These are phyloP conservation scores for Cardamine chenopodiifolia DNA, from an alignment of 345 rosid genomes.

Conservation along the genomic window DNA sequence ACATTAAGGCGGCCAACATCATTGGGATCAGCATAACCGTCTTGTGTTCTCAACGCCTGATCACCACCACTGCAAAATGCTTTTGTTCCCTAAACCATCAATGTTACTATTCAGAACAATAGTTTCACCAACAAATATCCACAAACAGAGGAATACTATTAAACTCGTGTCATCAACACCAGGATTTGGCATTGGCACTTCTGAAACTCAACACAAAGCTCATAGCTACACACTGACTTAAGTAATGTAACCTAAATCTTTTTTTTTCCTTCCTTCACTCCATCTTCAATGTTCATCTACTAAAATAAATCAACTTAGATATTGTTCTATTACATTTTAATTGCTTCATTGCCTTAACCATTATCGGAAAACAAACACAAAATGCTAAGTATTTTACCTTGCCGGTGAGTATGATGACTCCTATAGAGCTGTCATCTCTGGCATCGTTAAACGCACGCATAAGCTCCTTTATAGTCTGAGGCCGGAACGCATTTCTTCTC, in stretches of 20 bases:
- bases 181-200: neutral
- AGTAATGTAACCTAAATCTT: neutral
- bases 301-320: too few relatives aligned
- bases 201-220: slow-evolving; percentile 4
- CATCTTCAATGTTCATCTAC: too few relatives aligned
- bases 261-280: too few relatives aligned
- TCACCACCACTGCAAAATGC: slow-evolving; percentile 98
- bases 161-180: neutral
- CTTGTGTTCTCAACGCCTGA: slow-evolving; percentile 69
- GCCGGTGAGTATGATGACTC: slow-evolving; percentile 87
- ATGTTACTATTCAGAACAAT: slow-evolving; percentile 12
- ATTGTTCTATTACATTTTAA: neutral
- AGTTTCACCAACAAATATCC: neutral
- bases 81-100: slow-evolving; percentile 65
- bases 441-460: slow-evolving; percentile 79
- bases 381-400: slow-evolving; percentile 49
- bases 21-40: slow-evolving; percentile 78
- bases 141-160: neutral
- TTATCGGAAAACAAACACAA: neutral
- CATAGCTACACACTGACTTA: neutral
- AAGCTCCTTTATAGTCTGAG: slow-evolving; percentile 78
- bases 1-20: slow-evolving; percentile 77
- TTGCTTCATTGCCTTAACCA: neutral
- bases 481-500: slow-evolving; percentile 79
- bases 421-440: slow-evolving; percentile 74